These are phyloP conservation scores for Ophiosphaerella narmari DNA, from an alignment of 2,329 filamentous ascomycete species.

Conservation along the genomic window DNA sequence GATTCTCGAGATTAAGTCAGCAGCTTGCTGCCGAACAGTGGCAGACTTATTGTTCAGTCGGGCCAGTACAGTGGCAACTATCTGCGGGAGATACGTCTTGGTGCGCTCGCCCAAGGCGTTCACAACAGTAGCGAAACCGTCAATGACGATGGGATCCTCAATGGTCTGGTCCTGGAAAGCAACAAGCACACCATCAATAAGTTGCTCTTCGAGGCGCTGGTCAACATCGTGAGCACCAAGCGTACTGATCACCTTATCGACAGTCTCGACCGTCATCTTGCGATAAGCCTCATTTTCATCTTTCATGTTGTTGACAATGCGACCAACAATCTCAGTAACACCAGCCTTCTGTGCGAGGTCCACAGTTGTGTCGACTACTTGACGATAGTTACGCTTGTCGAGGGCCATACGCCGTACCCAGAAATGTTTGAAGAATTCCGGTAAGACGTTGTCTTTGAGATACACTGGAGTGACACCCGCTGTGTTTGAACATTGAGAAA, in stretches of 20 bases:
- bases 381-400: constrained; percentile 95
- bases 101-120: constrained; percentile 91
- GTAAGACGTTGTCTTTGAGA: constrained; percentile 90
- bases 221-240: constrained; percentile 93
- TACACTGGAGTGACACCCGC: constrained; percentile 94
- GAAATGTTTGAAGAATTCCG: constrained; percentile 98
- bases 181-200: constrained; percentile 93
- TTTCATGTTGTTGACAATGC: constrained; percentile 93
- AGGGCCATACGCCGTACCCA: constrained; percentile 97
- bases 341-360: constrained; percentile 98
- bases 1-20: constrained; percentile 93
- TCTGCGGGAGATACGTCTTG: constrained; percentile 96
- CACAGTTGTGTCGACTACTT: constrained; percentile 97
- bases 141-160: constrained; percentile 93
- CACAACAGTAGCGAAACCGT: constrained; percentile 96
- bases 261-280: constrained; percentile 98
- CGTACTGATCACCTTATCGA: constrained; percentile 94
- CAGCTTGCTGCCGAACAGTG: constrained; percentile 94
- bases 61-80: constrained; percentile 95
- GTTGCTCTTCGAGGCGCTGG: constrained; percentile 86
- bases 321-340: constrained; percentile 89
- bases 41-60: constrained; percentile 97
- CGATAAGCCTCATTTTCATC: constrained; percentile 97
- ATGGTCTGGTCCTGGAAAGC: constrained; percentile 98
- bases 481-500: constrained; percentile 92